Percentiles rank a stretch among this genome's conserved stretches.
Conservation (phyloP, 2,329 filamentous ascomycete genomes). For the Fusarium sororula region DNA sequence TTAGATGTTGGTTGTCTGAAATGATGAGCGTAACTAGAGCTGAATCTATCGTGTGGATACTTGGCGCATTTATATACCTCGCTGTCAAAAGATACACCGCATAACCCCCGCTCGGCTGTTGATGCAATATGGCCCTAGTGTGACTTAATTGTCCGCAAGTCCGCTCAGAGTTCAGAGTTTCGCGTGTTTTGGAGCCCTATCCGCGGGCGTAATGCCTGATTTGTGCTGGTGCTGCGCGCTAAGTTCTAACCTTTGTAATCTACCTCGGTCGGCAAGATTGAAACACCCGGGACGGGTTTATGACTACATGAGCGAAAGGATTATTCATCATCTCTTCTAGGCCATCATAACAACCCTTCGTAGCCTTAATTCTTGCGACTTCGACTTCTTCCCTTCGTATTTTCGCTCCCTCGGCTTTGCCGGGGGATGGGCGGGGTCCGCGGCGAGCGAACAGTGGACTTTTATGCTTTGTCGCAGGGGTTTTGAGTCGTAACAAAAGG, state of each 20-base stretch:
- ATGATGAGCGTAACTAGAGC: background rate
- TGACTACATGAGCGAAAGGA: background rate
- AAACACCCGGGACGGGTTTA: background rate
- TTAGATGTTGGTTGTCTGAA: background rate
- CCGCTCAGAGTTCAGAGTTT: background rate
- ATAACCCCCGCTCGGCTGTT: background rate
- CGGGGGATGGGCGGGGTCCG: background rate
- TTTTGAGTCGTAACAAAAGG: background rate
- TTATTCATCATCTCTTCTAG: background rate
- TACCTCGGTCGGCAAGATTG: background rate
- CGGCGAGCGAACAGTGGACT: background rate
- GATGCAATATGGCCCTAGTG: background rate
- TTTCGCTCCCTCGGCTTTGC: background rate
- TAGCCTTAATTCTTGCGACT: accelerated
- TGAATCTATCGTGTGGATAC: background rate
- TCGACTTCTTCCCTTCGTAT: background rate
- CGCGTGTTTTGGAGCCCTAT: background rate
- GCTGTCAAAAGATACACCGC: background rate
- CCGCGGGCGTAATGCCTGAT: background rate
- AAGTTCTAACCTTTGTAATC: background rate
- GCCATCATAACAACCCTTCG: accelerated
- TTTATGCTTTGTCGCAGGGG: background rate
- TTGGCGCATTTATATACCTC: background rate
- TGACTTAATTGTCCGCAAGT: background rate
- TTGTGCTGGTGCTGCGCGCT: background rate